Evolutionary conservation across 306 rosid species (phyloP).

Genomic region (Pterocarpus santalinus): DNA sequence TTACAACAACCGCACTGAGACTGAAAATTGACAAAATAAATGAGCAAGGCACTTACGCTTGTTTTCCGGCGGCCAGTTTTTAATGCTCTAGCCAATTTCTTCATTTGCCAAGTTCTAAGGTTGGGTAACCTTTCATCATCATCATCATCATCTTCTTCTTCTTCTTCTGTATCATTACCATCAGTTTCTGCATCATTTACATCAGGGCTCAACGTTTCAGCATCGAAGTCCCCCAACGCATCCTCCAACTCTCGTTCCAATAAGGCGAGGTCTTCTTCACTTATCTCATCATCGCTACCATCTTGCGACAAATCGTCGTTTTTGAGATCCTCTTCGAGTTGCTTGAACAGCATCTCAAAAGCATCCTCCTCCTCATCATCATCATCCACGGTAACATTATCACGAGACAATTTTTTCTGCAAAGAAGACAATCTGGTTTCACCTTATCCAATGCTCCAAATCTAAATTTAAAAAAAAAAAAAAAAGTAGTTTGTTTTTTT

Average conservation of each 20-base stretch:
- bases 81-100: slow-evolving; percentile 80
- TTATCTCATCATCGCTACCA: slow-evolving; percentile 56
- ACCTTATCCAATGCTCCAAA: background rate
- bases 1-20: background rate
- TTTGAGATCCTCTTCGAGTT: slow-evolving; percentile 86
- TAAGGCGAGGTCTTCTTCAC: slow-evolving; percentile 71
- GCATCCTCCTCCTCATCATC: slow-evolving; percentile 64
- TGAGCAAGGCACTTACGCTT: slow-evolving; percentile 59
- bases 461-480: too few species aligned
- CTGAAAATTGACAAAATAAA: background rate
- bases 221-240: slow-evolving; percentile 59
- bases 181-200: slow-evolving; percentile 39
- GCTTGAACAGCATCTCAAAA: slow-evolving; percentile 78
- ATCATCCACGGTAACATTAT: slow-evolving; percentile 44
- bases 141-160: slow-evolving; percentile 42
- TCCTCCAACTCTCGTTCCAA: slow-evolving; percentile 70
- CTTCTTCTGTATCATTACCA: slow-evolving; percentile 37
- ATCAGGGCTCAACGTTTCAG: slow-evolving; percentile 36
- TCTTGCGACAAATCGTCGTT: slow-evolving; percentile 62
- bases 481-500: background rate
- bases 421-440: background rate
- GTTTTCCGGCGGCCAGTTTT: slow-evolving; percentile 88
- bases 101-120: slow-evolving; percentile 85
- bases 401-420: slow-evolving; percentile 54
- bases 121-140: slow-evolving; percentile 53